Base-by-base conservation (phyloP, 2,329 filamentous ascomycete species). In the Knufia petricola region DNA sequence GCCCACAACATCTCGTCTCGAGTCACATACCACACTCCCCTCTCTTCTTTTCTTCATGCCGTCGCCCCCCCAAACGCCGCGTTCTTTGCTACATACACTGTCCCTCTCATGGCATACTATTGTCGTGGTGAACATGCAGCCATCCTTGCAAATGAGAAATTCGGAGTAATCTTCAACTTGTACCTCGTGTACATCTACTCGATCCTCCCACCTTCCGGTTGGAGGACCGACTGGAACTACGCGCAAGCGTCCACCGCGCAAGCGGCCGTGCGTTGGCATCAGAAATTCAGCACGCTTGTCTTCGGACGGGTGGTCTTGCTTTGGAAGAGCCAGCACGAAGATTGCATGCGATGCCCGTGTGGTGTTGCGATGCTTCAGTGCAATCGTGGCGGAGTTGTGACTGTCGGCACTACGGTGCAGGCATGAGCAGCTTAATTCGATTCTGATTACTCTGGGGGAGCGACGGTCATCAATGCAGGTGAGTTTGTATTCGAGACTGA, bases 321-420 rank as follows among this genome's bases (percentile, higher is more conserved):
- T 82, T 92, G 86, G 86, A 84, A 84, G 77, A 86, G 86, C 81
- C 82, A 76, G 84, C 88, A 85, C 85, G 85, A 85, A 90, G 86
- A 89, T 90, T 81, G 85, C 89, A 77, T 78, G 58, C 53, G 50
- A 46, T 30, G n/a, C 48, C 40, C 39, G 48, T 42, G 31, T 20
- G 32, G 31, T 36, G 47, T 51, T 50, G 50, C 51, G 81, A 82
- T 81, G 87, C 85, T 88, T 87, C 76, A 92, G 87, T 90, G 84
- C 87, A 87, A 92, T 92, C 84, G 85, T 85, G 78, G 86, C 86
- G 80, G 89, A 74, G 75, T 70, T 56, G 53, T 51, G 23, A 30
- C 15, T 36, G 7, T 36, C 32, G 7, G 19, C 46, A 43, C 23
- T 34, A 3, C 3, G 21, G 26, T 50, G 13, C 62, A 65, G 61